Base-by-base conservation (phyloP, 345 rosid species). In the Chamaenerion angustifolium region DNA sequence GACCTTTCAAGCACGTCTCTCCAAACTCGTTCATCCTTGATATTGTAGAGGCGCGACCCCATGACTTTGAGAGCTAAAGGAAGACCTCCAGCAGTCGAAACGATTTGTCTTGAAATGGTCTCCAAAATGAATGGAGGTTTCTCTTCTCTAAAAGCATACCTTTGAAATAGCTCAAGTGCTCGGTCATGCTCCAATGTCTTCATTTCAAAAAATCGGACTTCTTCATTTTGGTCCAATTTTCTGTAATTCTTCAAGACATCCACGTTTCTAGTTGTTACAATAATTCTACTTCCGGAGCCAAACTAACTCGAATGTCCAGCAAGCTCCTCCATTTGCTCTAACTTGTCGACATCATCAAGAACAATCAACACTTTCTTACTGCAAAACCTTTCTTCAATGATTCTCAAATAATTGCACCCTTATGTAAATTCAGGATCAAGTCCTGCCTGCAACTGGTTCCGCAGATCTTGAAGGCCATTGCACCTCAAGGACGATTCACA, bases 11-110 rank as follows among this genome's bases (percentile, higher is more conserved):
- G 18, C 13, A 41, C 48, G 14, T 40, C 60, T 41, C 17, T 16
- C 60, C 60, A 56, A 16, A 56, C 12, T 40, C 11, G 14, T 48
- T 40, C 11, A 46, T 48, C 31, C 5, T 40, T 14, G 41, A 11
- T 17, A 13, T 48, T 21, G 15, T 40, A 13, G n/a, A 56, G 52
- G 4, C 18, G 23, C 12, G 60, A 56, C n/a, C 60, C 53, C 16
- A 37, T 56, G n/a, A 56, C 52, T 48, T 46, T 11, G 16, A 56
- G 40, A 19, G 60, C 51, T 10, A 56, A 19, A 35, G 60, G 60
- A 48, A 56, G 60, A 6, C 46, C 43, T 40, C 53, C 46, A 0
- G 18, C 19, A 12, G 37, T 47, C 4, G 10, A 11, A 0, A 56
- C 60, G 14, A 48, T 48, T 35, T 46, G 13, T 37, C 10, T 8